Conservation (phyloP, 768 basidiomycete genomes). For the Phallus indusiatus region DNA sequence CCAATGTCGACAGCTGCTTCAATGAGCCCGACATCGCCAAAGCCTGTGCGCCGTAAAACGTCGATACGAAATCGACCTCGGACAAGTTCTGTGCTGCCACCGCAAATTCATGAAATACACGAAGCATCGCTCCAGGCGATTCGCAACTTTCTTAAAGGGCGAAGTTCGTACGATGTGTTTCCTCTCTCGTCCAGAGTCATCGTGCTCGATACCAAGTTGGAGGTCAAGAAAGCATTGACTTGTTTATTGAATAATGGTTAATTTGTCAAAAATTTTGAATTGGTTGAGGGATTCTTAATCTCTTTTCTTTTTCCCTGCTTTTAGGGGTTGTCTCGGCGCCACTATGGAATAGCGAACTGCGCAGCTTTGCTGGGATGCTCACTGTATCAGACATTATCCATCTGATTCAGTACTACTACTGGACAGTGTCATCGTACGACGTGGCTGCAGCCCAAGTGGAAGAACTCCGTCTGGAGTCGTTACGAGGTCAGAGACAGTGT, state of each 20-base stretch:
- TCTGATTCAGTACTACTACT: conserved; percentile 97
- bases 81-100: conserved; percentile 46
- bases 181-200: conserved; percentile 95
- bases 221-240: conserved; percentile 90
- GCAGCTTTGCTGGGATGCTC: conserved; percentile 94
- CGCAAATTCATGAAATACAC: conserved; percentile 49
- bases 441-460: conserved; percentile 87
- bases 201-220: conserved; percentile 91
- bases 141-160: conserved; percentile 71
- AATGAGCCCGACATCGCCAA: conserved; percentile 6
- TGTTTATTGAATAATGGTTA: conserved; percentile 82
- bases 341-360: conserved; percentile 92
- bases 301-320: conserved; percentile 11
- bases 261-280: conserved; percentile 2
- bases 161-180: conserved; percentile 92
- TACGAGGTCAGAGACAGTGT: conserved; percentile 65
- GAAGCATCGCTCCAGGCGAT: conserved; percentile 62
- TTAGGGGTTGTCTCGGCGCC: conserved; percentile 96
- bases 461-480: conserved; percentile 75
- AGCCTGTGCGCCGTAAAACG: conserved; percentile 40
- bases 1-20: conserved; percentile 7
- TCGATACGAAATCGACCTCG: conserved; percentile 39
- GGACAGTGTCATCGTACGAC: conserved; percentile 70
- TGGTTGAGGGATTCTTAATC: conserved; percentile 3
- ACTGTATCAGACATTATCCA: conserved; percentile 99